Percentiles rank a stretch among this genome's conserved stretches.
Evolutionary conservation across 805 yeast genomes (phyloP).

Genomic region (Nematodospora valgi): DNA sequence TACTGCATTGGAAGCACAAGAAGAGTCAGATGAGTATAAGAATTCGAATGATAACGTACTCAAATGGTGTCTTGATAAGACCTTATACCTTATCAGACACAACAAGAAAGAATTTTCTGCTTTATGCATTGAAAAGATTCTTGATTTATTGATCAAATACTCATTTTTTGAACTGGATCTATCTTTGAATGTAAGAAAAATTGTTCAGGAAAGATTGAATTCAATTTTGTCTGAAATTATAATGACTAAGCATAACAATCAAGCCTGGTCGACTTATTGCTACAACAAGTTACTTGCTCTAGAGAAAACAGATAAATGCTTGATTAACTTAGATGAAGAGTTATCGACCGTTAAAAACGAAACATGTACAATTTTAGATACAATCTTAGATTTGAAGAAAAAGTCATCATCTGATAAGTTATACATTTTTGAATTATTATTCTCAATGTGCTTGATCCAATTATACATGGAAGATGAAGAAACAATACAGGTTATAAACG

Average conservation of each 20-base stretch:
- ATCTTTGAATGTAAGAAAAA: slow-evolving; percentile 32
- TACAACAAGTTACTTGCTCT: slow-evolving; percentile 32
- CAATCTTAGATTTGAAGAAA: slow-evolving; percentile 19
- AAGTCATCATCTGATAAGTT: slow-evolving; percentile 28
- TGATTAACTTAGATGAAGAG: slow-evolving; percentile 57
- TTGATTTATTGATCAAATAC: slow-evolving; percentile 35
- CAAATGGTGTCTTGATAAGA: slow-evolving; percentile 59
- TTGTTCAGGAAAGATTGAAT: slow-evolving; percentile 61
- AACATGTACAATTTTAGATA: slow-evolving; percentile 44
- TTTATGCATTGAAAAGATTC: slow-evolving; percentile 24
- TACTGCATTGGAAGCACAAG: slow-evolving; percentile 17
- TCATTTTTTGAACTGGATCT: slow-evolving; percentile 38
- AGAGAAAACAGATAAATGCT: slow-evolving; percentile 19
- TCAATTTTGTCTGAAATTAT: slow-evolving; percentile 64
- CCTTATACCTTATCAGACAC: slow-evolving; percentile 49
- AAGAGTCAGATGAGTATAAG: slow-evolving; percentile 18
- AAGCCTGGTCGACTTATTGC: slow-evolving; percentile 62
- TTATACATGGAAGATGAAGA: slow-evolving; percentile 76
- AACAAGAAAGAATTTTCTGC: slow-evolving; percentile 26
- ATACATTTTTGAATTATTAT: slow-evolving; percentile 68
- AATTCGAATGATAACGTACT: slow-evolving; percentile 34
- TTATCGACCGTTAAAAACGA: slow-evolving; percentile 45
- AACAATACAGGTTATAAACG: slow-evolving; percentile 70
- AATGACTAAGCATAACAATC: slow-evolving; percentile 39
- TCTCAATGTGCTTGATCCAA: slow-evolving; percentile 75